phyloP scores from a whole-genome alignment of 441 rosid species.

The Euphorbia schlechtendalii region DNA sequence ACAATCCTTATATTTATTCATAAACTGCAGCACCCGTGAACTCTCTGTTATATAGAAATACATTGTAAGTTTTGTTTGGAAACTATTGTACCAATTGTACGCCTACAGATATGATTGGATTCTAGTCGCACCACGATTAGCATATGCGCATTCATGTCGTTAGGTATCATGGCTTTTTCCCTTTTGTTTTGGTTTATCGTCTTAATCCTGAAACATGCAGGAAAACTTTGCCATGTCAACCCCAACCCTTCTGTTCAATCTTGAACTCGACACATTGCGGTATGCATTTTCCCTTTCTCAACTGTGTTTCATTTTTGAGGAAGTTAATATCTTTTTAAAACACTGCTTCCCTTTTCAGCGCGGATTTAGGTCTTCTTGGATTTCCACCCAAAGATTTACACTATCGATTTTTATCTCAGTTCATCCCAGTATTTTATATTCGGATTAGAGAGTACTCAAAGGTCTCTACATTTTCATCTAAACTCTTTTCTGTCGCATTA shows the following conservation, averaged over 20 bases:
- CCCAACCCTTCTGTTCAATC: conserved; percentile 81
- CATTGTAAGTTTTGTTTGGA: conserved; percentile 50
- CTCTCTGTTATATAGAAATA: conserved; percentile 79
- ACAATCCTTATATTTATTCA: conserved; percentile 68
- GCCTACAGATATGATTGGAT: conserved; percentile 14
- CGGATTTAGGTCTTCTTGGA: conserved; percentile 88
- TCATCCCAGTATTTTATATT: conserved; percentile 72
- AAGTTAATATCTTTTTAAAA: conserved; percentile 18
- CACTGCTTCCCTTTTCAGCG: conserved; percentile 44
- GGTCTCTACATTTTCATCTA: conserved; percentile 37
- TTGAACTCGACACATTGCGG: conserved; percentile 94
- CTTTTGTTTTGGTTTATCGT: neutral
- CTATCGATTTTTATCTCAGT: conserved; percentile 84
- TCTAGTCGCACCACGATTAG: neutral
- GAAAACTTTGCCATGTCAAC: conserved; percentile 67
- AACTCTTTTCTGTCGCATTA: conserved; percentile 2
- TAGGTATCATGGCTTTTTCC: neutral
- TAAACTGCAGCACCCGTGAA: conserved; percentile 84
- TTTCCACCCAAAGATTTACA: conserved; percentile 93
- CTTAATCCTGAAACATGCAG: conserved; percentile 38
- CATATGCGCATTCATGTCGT: neutral
- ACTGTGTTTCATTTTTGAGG: conserved; percentile 11
- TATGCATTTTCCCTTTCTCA: conserved; percentile 25
- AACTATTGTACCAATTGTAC: conserved; percentile 7
- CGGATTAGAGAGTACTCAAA: conserved; percentile 90